phyloP scores from a whole-genome alignment of 108 stramenopile species.

The Cyclotella sp. region DNA sequence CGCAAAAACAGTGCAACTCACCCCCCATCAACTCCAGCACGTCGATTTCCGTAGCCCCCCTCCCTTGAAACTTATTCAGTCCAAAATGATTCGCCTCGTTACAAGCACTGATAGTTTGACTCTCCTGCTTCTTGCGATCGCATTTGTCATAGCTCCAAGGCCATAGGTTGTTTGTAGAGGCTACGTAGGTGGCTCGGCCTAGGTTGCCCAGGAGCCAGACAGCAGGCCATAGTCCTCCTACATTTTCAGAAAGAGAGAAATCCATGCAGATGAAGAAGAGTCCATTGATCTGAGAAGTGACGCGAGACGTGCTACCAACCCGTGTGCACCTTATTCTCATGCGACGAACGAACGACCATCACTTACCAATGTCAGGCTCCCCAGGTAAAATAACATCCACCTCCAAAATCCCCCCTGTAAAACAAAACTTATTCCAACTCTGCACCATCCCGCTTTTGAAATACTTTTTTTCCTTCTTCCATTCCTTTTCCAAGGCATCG shows the following conservation, averaged over 20 bases:
- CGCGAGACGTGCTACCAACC: background rate
- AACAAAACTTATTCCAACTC: conserved; percentile 98
- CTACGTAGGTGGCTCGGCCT: conserved; percentile 92
- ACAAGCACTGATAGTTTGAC: conserved; percentile 92
- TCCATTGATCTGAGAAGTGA: too few relatives aligned
- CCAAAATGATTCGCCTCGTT: conserved; percentile 92
- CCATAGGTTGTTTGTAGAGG: conserved; percentile 88
- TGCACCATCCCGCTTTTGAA: conserved; percentile 93
- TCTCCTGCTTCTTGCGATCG: conserved; percentile 85
- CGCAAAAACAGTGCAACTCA: conserved; percentile 39
- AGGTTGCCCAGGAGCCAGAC: conserved; percentile 97
- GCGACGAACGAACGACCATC: background rate
- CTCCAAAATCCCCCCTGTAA: conserved; percentile 96
- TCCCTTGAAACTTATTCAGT: conserved; percentile 83
- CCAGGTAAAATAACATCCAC: conserved; percentile 94
- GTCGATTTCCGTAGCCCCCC: conserved; percentile 98
- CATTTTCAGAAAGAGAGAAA: background rate
- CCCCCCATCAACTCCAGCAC: conserved; percentile 96
- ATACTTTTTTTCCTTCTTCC: conserved; percentile 63
- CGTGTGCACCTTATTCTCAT: background rate
- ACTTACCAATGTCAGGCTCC: conserved; percentile 62
- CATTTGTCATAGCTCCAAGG: conserved; percentile 90
- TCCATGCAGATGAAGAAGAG: too few relatives aligned
- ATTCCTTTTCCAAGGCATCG: conserved; percentile 74
- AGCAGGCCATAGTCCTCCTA: conserved; percentile 95